Evolutionary conservation across 768 basidiomycete genomes (phyloP).

Genomic region (Mycena venus): DNA sequence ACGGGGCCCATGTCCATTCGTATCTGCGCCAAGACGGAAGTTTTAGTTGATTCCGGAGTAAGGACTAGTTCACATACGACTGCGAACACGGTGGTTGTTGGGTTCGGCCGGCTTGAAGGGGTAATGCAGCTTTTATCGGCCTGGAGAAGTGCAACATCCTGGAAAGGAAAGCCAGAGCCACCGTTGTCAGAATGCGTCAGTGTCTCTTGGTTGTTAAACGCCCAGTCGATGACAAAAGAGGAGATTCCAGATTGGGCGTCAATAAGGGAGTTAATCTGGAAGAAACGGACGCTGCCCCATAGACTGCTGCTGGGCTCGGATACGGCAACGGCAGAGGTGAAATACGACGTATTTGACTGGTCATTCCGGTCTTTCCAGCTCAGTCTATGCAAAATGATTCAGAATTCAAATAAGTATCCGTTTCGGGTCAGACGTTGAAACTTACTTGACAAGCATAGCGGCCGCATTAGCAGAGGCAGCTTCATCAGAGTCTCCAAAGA

Average conservation of each 20-base stretch:
- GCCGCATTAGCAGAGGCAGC: not conserved
- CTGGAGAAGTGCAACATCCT: constrained; percentile 9
- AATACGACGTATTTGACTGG: not conserved
- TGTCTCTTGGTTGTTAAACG: not conserved
- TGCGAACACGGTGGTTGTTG: not conserved
- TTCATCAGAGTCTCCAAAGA: constrained; percentile 11
- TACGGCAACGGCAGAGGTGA: not conserved
- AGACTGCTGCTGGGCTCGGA: constrained; percentile 6
- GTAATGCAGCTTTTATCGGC: not conserved
- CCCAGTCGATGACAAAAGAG: constrained; percentile 20
- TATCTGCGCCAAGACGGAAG: no score
- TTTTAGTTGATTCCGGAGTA: no score
- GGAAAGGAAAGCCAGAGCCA: constrained; percentile 16
- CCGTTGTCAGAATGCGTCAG: constrained; percentile 18
- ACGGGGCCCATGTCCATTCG: no score
- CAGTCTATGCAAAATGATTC: not conserved
- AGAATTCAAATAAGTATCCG: constrained; percentile 35
- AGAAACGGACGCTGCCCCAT: constrained; percentile 8
- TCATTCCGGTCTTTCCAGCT: constrained; percentile 21
- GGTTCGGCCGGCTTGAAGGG: no score
- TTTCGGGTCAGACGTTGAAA: not conserved
- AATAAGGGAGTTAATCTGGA: not conserved
- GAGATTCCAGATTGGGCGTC: constrained; percentile 4
- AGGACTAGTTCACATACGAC: not conserved
- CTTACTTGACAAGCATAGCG: constrained; percentile 8